phyloP scores from a whole-genome alignment of 1,284 basidiomycete genomes.

The Athelia psychrophila region DNA sequence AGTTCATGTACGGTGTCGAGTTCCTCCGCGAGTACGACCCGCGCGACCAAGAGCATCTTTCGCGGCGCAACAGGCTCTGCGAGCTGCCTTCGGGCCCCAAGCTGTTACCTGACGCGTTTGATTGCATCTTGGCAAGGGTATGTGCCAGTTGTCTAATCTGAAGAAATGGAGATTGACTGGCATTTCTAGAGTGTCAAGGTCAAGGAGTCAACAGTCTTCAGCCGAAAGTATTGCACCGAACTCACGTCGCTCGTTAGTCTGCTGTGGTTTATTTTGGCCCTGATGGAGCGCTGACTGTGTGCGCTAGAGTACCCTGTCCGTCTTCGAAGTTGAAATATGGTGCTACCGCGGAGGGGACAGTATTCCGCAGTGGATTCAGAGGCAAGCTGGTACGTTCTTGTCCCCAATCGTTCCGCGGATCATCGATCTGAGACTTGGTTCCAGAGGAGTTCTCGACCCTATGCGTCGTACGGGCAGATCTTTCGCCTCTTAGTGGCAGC shows the following conservation, averaged over 20 bases:
- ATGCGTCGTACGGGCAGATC: constrained; percentile 71
- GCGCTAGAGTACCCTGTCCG: constrained; percentile 48
- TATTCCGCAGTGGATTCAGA: constrained; percentile 70
- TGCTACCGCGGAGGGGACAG: constrained; percentile 68
- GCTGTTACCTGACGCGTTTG: constrained; percentile 73
- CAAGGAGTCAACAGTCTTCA: constrained; percentile 77
- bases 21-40: constrained; percentile 66
- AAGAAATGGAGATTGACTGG: constrained; percentile 2
- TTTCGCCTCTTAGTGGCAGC: constrained; percentile 65
- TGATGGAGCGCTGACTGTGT: too few relatives aligned
- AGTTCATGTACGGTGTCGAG: constrained; percentile 79
- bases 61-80: constrained; percentile 61
- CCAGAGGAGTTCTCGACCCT: constrained; percentile 72
- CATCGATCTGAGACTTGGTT: constrained; percentile 1
- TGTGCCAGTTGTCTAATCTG: constrained; percentile 17
- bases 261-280: not conserved
- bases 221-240: constrained; percentile 77
- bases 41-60: constrained; percentile 61
- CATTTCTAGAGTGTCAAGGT: constrained; percentile 57
- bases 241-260: constrained; percentile 58
- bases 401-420: constrained; percentile 1
- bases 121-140: constrained; percentile 71
- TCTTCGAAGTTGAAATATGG: constrained; percentile 81
- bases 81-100: constrained; percentile 74
- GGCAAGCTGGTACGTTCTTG: constrained; percentile 46